phyloP scores from a whole-genome alignment of 2,329 filamentous ascomycete genomes.

The Apiospora pterosperma region DNA sequence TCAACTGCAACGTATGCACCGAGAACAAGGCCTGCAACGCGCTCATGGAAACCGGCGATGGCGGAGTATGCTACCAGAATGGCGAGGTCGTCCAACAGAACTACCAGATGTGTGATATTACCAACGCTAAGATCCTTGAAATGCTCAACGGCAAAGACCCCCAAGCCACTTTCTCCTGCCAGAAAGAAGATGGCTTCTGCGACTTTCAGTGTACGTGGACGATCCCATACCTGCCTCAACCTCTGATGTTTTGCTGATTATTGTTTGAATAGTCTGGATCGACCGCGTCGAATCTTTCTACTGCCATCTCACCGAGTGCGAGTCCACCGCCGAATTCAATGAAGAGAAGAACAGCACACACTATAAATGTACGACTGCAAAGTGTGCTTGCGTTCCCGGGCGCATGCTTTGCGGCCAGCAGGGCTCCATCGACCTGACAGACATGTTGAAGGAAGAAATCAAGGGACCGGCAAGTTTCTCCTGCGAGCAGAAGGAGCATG shows the following conservation, averaged over 20 bases:
- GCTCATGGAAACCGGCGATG: slow-evolving; percentile 78
- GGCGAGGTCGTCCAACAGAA: slow-evolving; percentile 91
- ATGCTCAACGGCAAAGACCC: slow-evolving; percentile 81
- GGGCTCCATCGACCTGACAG: slow-evolving; percentile 86
- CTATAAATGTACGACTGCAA: slow-evolving; percentile 81
- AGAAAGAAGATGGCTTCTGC: slow-evolving; percentile 69
- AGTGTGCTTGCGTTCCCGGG: slow-evolving; percentile 83
- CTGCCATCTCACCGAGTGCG: slow-evolving; percentile 80
- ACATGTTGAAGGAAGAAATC: slow-evolving; percentile 81
- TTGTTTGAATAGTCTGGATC: slow-evolving; percentile 73
- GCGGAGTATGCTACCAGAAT: slow-evolving; percentile 82
- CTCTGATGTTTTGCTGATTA: not conserved
- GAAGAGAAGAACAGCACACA: slow-evolving; percentile 73
- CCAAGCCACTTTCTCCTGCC: slow-evolving; percentile 92
- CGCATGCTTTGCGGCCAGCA: slow-evolving; percentile 92
- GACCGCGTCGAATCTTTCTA: slow-evolving; percentile 94
- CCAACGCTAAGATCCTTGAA: slow-evolving; percentile 88
- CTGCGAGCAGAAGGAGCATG: slow-evolving; percentile 64
- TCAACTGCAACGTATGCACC: slow-evolving; percentile 97
- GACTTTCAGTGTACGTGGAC: slow-evolving; percentile 82
- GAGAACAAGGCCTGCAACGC: slow-evolving; percentile 80
- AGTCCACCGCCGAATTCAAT: slow-evolving; percentile 66
- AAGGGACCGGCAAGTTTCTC: slow-evolving; percentile 84
- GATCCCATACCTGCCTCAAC: not conserved
- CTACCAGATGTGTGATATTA: slow-evolving; percentile 97